Base-by-base conservation (phyloP, 2,329 filamentous ascomycete species). In the Ascomycota sp. region DNA sequence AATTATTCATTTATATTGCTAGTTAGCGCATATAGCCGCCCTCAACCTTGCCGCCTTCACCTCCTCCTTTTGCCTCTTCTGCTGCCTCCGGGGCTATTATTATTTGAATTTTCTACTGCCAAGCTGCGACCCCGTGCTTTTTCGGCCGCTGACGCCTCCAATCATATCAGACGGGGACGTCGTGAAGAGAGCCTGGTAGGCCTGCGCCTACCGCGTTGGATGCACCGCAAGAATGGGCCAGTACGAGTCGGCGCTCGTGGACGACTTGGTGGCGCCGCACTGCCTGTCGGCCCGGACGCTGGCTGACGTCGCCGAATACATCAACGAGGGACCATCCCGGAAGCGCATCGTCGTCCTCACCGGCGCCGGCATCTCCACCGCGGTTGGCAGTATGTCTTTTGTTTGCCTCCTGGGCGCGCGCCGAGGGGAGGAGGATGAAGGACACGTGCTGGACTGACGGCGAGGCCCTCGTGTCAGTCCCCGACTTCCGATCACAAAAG, bases 401-500 rank as follows among this genome's bases (percentile, higher is more conserved):
- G 12, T 8, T 5, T 2, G 6, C 8, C 11, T 15, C 23, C 29
- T 33, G 25, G 31, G 13, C 10, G 15, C n/a, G n/a, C n/a, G n/a
- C n/a, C n/a, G n/a, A n/a, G n/a, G n/a, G n/a, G n/a, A n/a, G n/a
- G n/a, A n/a, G n/a, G n/a, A n/a, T n/a, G n/a, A n/a, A n/a, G n/a
- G n/a, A n/a, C n/a, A 20, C 6, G 33, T 12, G 8, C n/a, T 10
- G n/a, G 10, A 13, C 29, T 30, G 29, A 30, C 21, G 8, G 22
- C 21, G 20, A 17, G 20, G 11, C 20, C 25, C 2, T 17, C 55
- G 19, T 20, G 10, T 27, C 59, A 54, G 86, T 98, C 37, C 89
- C 89, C 36, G 89, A 98, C 54, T 98, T 95, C 51, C 69, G 89
- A 38, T 92, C 83, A 2, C 85, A 86, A 36, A 77, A 82, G 33